Base-by-base conservation (phyloP, 2,329 filamentous ascomycete species). In the Exophiala calicioides region DNA sequence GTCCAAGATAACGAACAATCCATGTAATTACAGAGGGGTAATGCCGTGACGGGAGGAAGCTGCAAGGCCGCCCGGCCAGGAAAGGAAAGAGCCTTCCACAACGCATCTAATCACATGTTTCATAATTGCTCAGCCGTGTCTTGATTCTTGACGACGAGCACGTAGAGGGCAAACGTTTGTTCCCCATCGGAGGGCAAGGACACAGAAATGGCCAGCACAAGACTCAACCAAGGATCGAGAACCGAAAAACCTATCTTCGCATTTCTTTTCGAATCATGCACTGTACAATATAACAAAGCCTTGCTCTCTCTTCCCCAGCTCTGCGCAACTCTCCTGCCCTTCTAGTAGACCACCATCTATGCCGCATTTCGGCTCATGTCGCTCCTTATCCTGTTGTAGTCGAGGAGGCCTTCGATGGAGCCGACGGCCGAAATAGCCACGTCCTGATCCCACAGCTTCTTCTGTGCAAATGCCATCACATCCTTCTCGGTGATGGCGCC, bases 371-470 rank as follows among this genome's bases (percentile, higher is more conserved):
- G 84, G 77, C 82, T 89, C 86, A 93, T 93, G 68, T 93, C 89
- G 70, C 81, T 84, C 68, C 90, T 79, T 60, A 74, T 69, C 52
- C 70, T 65, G 58, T 70, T 63, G 63, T 71, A 72, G 62, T 72
- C 79, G 54, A 84, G 68, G 58, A 84, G 68, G 67, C 84, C 91
- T 80, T 97, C 93, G 65, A 97, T 90, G 74, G 82, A 85, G 60
- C 93, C 93, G 58, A 97, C 88, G 24, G 91, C 93, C 68, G 85
- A 90, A 69, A 98, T 80, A 64, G 93, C 93, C 63, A 98, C 78
- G 69, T 98, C 93, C 74, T 91, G 86, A 75, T 98, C 93, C 93
- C 93, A 98, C 53, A 98, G 77, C 77, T 93, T 95, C 72, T 84
- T 83, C 79, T 88, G 86, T 64, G 91, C 91, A 68, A 97, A 98